Evolutionary conservation across 1,139 yeast genomes (phyloP).

Genomic region (Candida pseudoviswanathii): DNA sequence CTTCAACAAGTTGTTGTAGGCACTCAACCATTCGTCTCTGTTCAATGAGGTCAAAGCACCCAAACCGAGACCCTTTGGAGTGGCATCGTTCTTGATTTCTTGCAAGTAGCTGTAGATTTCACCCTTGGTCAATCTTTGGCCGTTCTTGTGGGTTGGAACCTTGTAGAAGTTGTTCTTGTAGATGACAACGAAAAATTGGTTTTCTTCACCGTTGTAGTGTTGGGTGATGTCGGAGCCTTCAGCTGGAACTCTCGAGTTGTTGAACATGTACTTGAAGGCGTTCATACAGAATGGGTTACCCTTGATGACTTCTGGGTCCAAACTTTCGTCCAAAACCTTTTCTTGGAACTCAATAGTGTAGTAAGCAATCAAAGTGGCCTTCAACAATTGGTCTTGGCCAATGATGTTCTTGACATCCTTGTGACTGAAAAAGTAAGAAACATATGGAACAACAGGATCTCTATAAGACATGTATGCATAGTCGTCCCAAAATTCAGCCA

Average conservation of each 20-base stretch:
- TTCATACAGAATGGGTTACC: constrained; percentile 91
- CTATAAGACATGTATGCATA: constrained; percentile 89
- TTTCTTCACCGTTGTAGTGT: constrained; percentile 48
- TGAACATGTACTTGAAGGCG: constrained; percentile 89
- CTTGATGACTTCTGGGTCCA: constrained; percentile 80
- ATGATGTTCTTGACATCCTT: constrained; percentile 60
- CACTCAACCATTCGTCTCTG: constrained; percentile 78
- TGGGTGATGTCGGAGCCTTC: constrained; percentile 60
- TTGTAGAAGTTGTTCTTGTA: constrained; percentile 83
- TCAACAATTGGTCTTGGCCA: constrained; percentile 71
- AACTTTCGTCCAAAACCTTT: constrained; percentile 56
- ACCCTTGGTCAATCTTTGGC: constrained; percentile 56
- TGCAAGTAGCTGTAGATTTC: constrained; percentile 70
- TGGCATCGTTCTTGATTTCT: constrained; percentile 45
- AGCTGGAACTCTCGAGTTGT: constrained; percentile 80
- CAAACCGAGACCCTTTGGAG: constrained; percentile 50
- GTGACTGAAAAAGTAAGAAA: constrained; percentile 87
- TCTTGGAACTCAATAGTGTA: constrained; percentile 59
- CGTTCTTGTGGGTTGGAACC: constrained; percentile 67
- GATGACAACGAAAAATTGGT: constrained; percentile 73
- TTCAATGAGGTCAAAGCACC: constrained; percentile 85
- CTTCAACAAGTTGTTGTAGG: constrained; percentile 58
- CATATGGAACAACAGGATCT: constrained; percentile 93
- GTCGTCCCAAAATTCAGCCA: constrained; percentile 91
- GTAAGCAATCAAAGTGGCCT: constrained; percentile 65